Base-by-base conservation (phyloP, 2,329 filamentous ascomycete species). In the Apiospora hydei region DNA sequence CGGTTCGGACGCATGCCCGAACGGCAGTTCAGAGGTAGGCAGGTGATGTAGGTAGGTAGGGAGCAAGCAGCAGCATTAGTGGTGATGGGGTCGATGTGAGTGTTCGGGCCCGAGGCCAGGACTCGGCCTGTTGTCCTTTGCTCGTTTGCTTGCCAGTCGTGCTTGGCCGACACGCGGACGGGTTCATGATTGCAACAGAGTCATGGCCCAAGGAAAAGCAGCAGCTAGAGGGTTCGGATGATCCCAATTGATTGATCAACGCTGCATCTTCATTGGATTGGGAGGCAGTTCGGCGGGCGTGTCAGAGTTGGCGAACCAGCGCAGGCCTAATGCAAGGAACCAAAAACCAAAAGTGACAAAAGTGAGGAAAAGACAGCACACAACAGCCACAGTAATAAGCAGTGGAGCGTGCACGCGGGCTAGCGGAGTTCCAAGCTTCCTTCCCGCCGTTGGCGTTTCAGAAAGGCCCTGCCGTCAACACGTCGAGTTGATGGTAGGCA, bases 331-430 rank as follows among this genome's bases (percentile, higher is more conserved):
- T 47, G 46, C 46, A 47, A 47, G 46, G 46, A 47, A 47, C 18
- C 18, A 47, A 10, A n/a, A n/a, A 21, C 16, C 43, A 44, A 44
- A n/a, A 47, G 18, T 4, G 34, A 49, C 21, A 21, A 24, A 13
- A 49, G n/a, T 49, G 5, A 49, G 21, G 7, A 11, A 51, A 24
- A 24, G 8, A 51, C n/a, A 13, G 46, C 46, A 49, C 46, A 49
- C 44, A 47, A 47, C 34, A 38, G 34, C 34, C 21, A 16, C 16
- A 38, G 26, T 16, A 64, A 38, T 64, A 64, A 38, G 53, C 53
- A n/a, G 30, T 64, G 16, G 30, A 64, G 53, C 53, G 53, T 64
- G 53, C 53, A 64, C 53, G 18, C 30, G 30, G 53, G 16, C n/a
- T 21, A 21, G 53, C 30, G 53, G 26, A 24, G 51, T 51, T 26